phyloP scores from a whole-genome alignment of 495 filamentous ascomycete genomes.

The Physcia stellaris region DNA sequence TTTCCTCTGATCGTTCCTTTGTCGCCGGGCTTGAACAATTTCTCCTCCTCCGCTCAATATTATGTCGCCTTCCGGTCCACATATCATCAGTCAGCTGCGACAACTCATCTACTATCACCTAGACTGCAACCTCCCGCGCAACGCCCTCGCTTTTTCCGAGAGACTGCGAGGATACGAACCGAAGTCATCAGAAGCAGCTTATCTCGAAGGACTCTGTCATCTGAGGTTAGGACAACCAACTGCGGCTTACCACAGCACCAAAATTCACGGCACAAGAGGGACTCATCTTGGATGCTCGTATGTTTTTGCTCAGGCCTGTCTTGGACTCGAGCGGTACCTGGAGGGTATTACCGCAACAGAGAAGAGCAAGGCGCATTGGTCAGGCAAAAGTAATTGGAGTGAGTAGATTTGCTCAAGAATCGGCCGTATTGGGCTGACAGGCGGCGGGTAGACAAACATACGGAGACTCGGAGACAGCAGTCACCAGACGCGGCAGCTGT shows the following conservation, averaged over 20 bases:
- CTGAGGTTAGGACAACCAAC: slow-evolving; percentile 66
- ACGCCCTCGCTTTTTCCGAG: slow-evolving; percentile 83
- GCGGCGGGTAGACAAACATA: slow-evolving; percentile 46
- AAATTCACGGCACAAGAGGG: slow-evolving; percentile 45
- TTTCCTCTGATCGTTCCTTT: no score
- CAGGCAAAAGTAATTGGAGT: slow-evolving; percentile 56
- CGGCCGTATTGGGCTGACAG: no score
- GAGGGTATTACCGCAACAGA: slow-evolving; percentile 76
- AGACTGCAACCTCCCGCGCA: slow-evolving; percentile 75
- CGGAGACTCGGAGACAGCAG: slow-evolving; percentile 46
- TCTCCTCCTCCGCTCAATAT: slow-evolving; percentile 14
- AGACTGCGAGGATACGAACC: slow-evolving; percentile 73
- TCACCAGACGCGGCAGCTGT: slow-evolving; percentile 75
- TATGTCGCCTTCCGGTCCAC: slow-evolving; percentile 59
- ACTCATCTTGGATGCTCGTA: slow-evolving; percentile 78
- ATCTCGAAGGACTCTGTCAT: slow-evolving; percentile 74
- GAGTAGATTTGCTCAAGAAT: no score
- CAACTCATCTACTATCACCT: slow-evolving; percentile 85
- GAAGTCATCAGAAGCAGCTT: slow-evolving; percentile 61
- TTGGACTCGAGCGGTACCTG: slow-evolving; percentile 59
- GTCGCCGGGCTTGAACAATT: background rate
- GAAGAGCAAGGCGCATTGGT: slow-evolving; percentile 56
- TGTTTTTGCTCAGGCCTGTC: slow-evolving; percentile 78
- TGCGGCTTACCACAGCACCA: slow-evolving; percentile 59
- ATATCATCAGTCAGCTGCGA: slow-evolving; percentile 61